These are phyloP conservation scores for Limonium bicolor DNA, from an alignment of 148 eudicot genomes.

Conservation along the genomic window DNA sequence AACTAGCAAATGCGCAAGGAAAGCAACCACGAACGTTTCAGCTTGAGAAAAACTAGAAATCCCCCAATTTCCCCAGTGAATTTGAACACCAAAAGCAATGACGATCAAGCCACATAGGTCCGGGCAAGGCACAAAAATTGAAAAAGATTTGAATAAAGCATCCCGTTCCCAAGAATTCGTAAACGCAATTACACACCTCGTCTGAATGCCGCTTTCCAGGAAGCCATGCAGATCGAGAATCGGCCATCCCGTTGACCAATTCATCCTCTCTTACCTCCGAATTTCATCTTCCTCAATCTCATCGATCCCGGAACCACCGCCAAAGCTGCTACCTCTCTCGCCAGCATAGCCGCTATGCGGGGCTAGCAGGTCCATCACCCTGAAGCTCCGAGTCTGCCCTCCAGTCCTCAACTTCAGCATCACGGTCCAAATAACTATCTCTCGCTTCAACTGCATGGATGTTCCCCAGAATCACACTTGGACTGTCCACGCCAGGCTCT, in stretches of 20 bases:
- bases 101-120: too few relatives aligned
- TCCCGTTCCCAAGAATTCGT: too few relatives aligned
- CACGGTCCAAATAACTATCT: conserved; percentile 10
- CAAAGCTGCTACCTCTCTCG: conserved; percentile 54
- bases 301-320: conserved; percentile 30
- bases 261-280: conserved; percentile 15
- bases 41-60: too few relatives aligned
- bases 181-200: conserved; percentile 42
- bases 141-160: too few relatives aligned
- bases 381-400: conserved; percentile 31
- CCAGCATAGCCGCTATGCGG: conserved; percentile 81
- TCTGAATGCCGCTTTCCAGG: conserved; percentile 66
- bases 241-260: conserved; percentile 17
- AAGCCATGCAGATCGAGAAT: conserved; percentile 27
- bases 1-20: too few relatives aligned
- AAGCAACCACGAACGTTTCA: too few relatives aligned
- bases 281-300: conserved; percentile 31
- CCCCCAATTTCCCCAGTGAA: too few relatives aligned
- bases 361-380: conserved; percentile 32
- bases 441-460: neutral
- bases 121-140: too few relatives aligned
- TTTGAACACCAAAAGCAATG: too few relatives aligned
- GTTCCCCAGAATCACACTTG: neutral
- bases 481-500: neutral
- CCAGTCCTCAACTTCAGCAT: conserved; percentile 12